These are phyloP conservation scores for Fusarium albosuccineum DNA, from an alignment of 2,329 filamentous ascomycete species.

Conservation along the genomic window DNA sequence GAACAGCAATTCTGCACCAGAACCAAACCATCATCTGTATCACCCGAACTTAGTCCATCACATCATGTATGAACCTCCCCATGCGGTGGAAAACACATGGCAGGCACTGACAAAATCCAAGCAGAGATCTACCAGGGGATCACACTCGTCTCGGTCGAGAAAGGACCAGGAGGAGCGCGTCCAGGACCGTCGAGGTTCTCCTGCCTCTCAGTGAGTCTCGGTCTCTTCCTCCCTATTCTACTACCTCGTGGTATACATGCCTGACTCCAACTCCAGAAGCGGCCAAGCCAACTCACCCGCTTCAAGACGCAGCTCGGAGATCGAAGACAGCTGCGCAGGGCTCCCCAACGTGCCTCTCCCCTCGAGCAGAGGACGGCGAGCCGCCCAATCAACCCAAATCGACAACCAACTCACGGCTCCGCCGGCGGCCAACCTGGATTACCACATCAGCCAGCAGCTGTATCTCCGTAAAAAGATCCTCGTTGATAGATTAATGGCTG, in stretches of 20 bases:
- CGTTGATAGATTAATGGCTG: slow-evolving; percentile 33
- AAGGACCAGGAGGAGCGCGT: slow-evolving; percentile 43
- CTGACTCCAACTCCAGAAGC: slow-evolving; percentile 19
- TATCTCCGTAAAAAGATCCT: slow-evolving; percentile 23
- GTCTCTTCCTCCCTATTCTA: no score
- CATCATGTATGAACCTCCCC: slow-evolving; percentile 15
- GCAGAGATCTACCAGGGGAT: slow-evolving; percentile 25
- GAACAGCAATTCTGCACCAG: slow-evolving; percentile 41
- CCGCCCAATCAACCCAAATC: slow-evolving; percentile 38
- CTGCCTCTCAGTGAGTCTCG: slow-evolving; percentile 36
- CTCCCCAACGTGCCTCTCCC: slow-evolving; percentile 40
- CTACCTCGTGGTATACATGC: no score
- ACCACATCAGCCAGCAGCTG: slow-evolving; percentile 28
- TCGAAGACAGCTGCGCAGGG: slow-evolving; percentile 22
- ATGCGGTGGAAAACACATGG: neutral
- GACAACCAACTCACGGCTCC: slow-evolving; percentile 47
- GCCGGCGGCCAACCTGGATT: slow-evolving; percentile 40
- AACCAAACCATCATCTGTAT: slow-evolving; percentile 36
- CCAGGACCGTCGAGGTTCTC: slow-evolving; percentile 41
- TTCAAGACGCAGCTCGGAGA: slow-evolving; percentile 24
- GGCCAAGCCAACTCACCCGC: slow-evolving; percentile 30
- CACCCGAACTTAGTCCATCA: slow-evolving; percentile 25
- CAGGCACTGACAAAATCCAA: neutral
- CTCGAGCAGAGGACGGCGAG: slow-evolving; percentile 28
- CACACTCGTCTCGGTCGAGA: slow-evolving; percentile 20